phyloP scores from a whole-genome alignment of 305 asterid genomes.

The Fraxinus xanthoxyloides region DNA sequence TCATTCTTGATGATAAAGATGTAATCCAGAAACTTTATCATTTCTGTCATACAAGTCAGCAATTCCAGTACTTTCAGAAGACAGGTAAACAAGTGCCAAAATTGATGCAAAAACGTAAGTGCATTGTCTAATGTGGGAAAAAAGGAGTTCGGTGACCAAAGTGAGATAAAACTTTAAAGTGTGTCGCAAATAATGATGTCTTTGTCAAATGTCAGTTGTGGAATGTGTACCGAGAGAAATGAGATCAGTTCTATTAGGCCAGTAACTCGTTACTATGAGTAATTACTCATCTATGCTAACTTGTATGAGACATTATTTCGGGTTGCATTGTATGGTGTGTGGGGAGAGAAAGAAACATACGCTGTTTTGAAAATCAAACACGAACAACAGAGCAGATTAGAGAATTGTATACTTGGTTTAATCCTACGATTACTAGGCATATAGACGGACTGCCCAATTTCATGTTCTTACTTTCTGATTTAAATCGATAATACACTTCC shows the following conservation, averaged over 20 bases:
- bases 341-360: not conserved
- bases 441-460: not conserved
- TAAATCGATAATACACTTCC: not conserved
- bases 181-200: not conserved
- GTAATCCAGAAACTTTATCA: not conserved
- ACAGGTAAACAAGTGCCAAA: not conserved
- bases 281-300: not conserved
- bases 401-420: not conserved
- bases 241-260: not conserved
- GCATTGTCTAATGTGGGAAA: not conserved
- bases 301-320: not conserved
- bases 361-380: not conserved
- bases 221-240: not conserved
- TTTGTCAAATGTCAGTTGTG: not conserved
- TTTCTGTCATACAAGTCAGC: not conserved
- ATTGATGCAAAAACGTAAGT: not conserved
- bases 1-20: not conserved
- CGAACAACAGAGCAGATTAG: not conserved
- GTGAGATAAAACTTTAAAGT: not conserved
- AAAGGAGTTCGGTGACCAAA: not conserved
- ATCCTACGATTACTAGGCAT: not conserved
- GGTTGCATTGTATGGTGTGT: not conserved
- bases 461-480: not conserved
- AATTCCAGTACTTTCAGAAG: slow-evolving; percentile 1
- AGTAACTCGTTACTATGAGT: not conserved